Evolutionary conservation across 257 asterid species (phyloP).

Genomic region (Solanum arcanum): DNA sequence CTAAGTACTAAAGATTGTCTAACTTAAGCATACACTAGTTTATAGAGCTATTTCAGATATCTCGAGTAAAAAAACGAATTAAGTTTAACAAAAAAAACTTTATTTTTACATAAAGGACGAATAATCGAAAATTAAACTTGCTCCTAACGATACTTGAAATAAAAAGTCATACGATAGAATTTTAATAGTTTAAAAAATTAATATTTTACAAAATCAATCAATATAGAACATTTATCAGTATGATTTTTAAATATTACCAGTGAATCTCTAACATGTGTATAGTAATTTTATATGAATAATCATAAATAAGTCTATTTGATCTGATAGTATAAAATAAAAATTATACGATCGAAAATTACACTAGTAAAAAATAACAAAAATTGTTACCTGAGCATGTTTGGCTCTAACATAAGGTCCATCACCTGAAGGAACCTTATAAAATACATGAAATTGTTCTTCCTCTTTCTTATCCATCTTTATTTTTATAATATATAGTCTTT

Average conservation of each 20-base stretch:
- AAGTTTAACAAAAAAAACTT: too few species aligned
- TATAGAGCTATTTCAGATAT: too few species aligned
- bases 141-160: too few species aligned
- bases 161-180: neutral
- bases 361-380: neutral
- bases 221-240: too few species aligned
- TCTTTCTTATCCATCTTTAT: neutral
- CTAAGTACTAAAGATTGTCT: neutral
- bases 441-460: constrained; percentile 21
- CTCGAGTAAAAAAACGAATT: too few species aligned
- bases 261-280: neutral
- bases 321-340: neutral
- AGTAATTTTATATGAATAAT: neutral
- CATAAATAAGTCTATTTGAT: neutral
- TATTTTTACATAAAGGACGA: too few species aligned
- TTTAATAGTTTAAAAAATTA: neutral
- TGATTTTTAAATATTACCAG: too few species aligned
- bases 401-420: constrained; percentile 93
- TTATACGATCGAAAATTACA: neutral
- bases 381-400: constrained; percentile 62
- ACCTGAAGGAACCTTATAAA: constrained; percentile 79
- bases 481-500: neutral
- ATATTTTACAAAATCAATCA: too few species aligned
- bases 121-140: too few species aligned
- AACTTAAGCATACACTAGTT: too few species aligned